These are phyloP conservation scores for Rhizoclosmatium globosum DNA, from an alignment of 192 early-diverging fungal species.

Conservation along the genomic window DNA sequence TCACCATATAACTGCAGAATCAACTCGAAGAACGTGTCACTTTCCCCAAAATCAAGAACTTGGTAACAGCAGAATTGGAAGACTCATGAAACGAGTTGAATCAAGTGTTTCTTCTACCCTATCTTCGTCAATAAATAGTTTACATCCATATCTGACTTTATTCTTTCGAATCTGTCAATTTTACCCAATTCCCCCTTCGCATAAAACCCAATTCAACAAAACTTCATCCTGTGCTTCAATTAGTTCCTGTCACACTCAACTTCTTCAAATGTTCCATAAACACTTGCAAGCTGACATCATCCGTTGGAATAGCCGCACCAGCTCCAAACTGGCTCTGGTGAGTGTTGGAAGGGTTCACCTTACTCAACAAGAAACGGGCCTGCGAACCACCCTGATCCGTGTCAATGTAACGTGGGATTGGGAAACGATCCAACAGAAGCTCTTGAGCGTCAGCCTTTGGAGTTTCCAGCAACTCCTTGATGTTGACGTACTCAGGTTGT, in stretches of 20 bases:
- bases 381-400: constrained; percentile 97
- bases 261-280: constrained; percentile 97
- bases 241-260: constrained; percentile 60
- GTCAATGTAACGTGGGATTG: constrained; percentile 97
- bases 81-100: background rate
- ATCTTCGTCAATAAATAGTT: background rate
- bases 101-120: background rate
- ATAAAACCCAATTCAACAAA: background rate
- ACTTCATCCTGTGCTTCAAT: background rate
- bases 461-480: constrained; percentile 90
- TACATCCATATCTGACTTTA: background rate
- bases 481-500: constrained; percentile 92
- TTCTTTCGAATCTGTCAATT: background rate
- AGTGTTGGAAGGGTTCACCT: constrained; percentile 97
- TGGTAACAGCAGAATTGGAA: constrained; percentile 77
- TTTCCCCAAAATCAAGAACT: constrained; percentile 89
- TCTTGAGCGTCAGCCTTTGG: constrained; percentile 93
- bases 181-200: background rate
- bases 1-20: constrained; percentile 44
- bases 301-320: constrained; percentile 96
- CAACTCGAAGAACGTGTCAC: constrained; percentile 84
- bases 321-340: constrained; percentile 67
- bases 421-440: constrained; percentile 93
- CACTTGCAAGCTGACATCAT: constrained; percentile 97
- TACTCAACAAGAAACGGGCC: constrained; percentile 96